Evolutionary conservation across 140 eudicot species (phyloP).

Genomic region (Cichorium intybus): DNA sequence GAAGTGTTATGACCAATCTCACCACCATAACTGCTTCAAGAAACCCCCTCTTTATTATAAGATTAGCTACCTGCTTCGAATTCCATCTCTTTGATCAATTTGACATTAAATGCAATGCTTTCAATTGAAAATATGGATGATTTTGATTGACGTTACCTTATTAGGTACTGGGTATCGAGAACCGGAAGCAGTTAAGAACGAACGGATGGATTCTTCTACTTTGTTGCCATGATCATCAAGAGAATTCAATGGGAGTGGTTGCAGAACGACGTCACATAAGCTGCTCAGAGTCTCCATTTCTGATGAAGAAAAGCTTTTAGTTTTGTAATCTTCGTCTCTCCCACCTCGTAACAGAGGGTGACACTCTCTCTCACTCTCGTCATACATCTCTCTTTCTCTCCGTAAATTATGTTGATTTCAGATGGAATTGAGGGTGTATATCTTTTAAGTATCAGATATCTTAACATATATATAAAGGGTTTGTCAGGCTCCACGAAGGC

Average conservation of each 20-base stretch:
- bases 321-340: constrained; percentile 44
- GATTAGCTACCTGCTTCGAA: constrained; percentile 46
- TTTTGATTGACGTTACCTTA: constrained; percentile 39
- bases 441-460: not conserved
- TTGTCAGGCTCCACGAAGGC: no score
- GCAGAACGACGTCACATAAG: constrained; percentile 60
- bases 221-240: constrained; percentile 10
- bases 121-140: no score
- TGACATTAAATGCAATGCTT: no score
- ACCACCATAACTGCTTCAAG: constrained; percentile 55
- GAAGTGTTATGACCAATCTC: constrained; percentile 34
- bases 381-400: constrained; percentile 24
- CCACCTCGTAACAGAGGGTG: constrained; percentile 60
- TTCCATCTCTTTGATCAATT: not conserved
- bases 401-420: not conserved
- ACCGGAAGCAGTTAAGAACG: constrained; percentile 53
- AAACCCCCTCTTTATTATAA: constrained; percentile 39
- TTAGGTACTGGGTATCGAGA: constrained; percentile 60
- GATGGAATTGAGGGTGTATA: not conserved
- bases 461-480: constrained; percentile 6
- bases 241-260: constrained; percentile 42
- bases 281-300: constrained; percentile 52
- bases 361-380: constrained; percentile 29
- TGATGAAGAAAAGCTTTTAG: constrained; percentile 37
- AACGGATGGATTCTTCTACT: constrained; percentile 17